phyloP scores from a whole-genome alignment of 106 monocot genomes.

The Dendrobium officinale region DNA sequence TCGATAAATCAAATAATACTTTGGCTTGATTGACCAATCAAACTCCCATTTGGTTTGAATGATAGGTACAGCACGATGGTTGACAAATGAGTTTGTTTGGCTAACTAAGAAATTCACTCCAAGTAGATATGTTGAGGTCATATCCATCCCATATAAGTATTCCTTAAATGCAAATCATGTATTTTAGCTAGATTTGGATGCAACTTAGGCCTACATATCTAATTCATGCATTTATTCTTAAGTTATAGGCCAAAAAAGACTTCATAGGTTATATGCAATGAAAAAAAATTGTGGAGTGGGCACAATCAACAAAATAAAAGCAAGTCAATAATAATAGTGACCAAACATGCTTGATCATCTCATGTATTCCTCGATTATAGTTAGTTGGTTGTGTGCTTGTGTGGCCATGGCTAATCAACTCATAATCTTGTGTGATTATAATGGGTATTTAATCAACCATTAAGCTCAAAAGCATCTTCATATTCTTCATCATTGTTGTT shows the following conservation, averaged over 20 bases:
- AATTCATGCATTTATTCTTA: background rate
- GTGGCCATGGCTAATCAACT: background rate
- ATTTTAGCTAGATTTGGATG: background rate
- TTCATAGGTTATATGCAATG: background rate
- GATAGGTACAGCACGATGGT: background rate
- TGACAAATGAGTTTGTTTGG: background rate
- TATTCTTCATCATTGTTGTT: background rate
- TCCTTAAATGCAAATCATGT: background rate
- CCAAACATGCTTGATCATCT: too few species aligned
- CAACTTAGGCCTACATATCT: background rate
- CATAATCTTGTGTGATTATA: background rate
- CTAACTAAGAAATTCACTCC: background rate
- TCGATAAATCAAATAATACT: background rate
- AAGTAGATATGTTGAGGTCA: background rate
- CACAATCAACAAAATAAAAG: background rate
- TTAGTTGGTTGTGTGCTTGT: background rate
- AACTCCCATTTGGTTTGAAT: background rate
- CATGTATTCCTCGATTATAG: background rate
- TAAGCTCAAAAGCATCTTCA: background rate
- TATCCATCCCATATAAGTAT: background rate
- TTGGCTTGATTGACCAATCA: background rate
- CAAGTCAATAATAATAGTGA: too few species aligned
- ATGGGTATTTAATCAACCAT: background rate
- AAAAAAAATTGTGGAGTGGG: background rate
- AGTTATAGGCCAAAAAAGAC: background rate